phyloP scores from a whole-genome alignment of 192 early-diverging fungal genomes.

The Umbelopsis isabellina region DNA sequence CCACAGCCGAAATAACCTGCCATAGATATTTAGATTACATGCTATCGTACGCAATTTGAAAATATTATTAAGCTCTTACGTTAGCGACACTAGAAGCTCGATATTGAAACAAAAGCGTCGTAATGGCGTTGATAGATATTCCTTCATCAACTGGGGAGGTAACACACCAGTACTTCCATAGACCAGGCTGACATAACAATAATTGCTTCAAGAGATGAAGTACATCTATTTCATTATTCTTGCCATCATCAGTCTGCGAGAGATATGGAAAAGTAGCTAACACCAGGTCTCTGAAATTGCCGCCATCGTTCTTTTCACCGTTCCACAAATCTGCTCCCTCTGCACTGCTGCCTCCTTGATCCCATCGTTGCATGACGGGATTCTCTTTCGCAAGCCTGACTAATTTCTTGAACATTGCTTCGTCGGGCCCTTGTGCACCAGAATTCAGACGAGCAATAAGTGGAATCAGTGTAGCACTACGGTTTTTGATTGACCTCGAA shows the following conservation, averaged over 20 bases:
- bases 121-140: slow-evolving; percentile 18
- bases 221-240: background rate
- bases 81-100: background rate
- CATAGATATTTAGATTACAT: background rate
- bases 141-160: slow-evolving; percentile 27
- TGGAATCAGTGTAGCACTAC: slow-evolving; percentile 15
- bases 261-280: slow-evolving; percentile 21
- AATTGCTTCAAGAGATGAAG: slow-evolving; percentile 32
- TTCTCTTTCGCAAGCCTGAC: slow-evolving; percentile 32
- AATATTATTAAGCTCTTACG: background rate
- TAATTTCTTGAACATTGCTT: slow-evolving; percentile 28
- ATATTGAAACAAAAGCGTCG: background rate
- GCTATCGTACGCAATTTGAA: background rate
- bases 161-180: slow-evolving; percentile 31
- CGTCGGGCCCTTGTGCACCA: background rate
- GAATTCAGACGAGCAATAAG: slow-evolving; percentile 25
- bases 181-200: slow-evolving; percentile 30
- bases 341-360: slow-evolving; percentile 34
- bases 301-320: slow-evolving; percentile 26
- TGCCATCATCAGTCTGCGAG: background rate
- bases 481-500: slow-evolving; percentile 9
- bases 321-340: slow-evolving; percentile 33
- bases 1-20: slow-evolving; percentile 37
- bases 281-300: slow-evolving; percentile 37
- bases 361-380: slow-evolving; percentile 35